Evolutionary conservation across 495 filamentous ascomycete species (phyloP).

Genomic region (Chaetomidium leptoderma): DNA sequence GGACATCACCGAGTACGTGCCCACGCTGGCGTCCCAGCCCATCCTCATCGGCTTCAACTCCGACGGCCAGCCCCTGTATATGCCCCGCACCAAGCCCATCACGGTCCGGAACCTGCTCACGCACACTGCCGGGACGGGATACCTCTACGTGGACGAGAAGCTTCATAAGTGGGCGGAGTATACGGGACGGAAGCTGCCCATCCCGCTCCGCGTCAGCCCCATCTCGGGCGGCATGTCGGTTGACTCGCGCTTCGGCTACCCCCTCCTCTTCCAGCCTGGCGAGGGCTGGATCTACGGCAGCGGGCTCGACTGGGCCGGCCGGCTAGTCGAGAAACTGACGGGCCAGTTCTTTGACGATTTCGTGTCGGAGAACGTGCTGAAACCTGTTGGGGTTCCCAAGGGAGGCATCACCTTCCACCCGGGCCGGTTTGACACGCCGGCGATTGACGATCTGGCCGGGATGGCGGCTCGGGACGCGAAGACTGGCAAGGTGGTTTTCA

Average conservation of each 20-base stretch:
- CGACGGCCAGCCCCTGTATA: constrained; percentile 20
- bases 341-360: constrained; percentile 30
- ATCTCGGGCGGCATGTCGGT: constrained; percentile 16
- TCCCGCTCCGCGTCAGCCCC: not conserved
- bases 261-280: constrained; percentile 38
- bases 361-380: constrained; percentile 28
- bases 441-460: constrained; percentile 10
- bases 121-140: constrained; percentile 33
- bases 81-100: constrained; percentile 26
- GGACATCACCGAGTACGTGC: constrained; percentile 24
- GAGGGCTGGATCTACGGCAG: constrained; percentile 36
- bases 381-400: constrained; percentile 14
- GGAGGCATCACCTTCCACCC: constrained; percentile 31
- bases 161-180: constrained; percentile 21
- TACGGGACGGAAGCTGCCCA: not conserved
- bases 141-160: constrained; percentile 27
- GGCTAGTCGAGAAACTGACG: constrained; percentile 28
- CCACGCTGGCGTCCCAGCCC: constrained; percentile 27
- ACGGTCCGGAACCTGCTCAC: constrained; percentile 36
- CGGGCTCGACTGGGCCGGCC: constrained; percentile 35
- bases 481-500: constrained; percentile 16
- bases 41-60: constrained; percentile 30
- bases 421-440: not conserved
- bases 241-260: constrained; percentile 26
- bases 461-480: constrained; percentile 22